These are phyloP conservation scores for Tilletia caries DNA, from an alignment of 1,284 basidiomycete species.

Conservation along the genomic window DNA sequence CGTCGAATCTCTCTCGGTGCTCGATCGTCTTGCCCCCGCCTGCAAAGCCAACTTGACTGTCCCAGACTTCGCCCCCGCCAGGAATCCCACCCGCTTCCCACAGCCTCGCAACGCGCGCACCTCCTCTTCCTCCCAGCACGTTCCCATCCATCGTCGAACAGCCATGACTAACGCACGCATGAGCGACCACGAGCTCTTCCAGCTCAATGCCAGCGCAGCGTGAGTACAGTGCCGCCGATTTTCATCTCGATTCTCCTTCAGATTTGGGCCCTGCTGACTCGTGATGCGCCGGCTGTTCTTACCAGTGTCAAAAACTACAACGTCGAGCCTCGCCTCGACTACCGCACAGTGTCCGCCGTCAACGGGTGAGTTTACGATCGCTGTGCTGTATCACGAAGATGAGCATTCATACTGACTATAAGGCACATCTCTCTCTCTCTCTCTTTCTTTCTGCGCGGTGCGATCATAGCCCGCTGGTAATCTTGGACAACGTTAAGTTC, in stretches of 20 bases:
- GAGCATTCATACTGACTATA: conserved; percentile 13
- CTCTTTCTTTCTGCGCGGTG: not conserved
- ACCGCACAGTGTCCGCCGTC: conserved; percentile 90
- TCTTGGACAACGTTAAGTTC: conserved; percentile 98
- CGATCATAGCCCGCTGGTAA: conserved; percentile 64
- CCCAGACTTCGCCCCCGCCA: too few relatives aligned
- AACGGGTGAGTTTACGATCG: conserved; percentile 69
- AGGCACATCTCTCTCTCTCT: conserved; percentile 28
- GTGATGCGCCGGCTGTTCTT: not conserved
- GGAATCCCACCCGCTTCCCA: too few relatives aligned
- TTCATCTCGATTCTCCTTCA: not conserved
- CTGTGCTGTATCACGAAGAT: conserved; percentile 17
- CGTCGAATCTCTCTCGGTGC: too few relatives aligned
- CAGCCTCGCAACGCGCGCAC: too few relatives aligned
- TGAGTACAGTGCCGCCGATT: conserved; percentile 8
- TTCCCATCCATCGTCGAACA: not conserved
- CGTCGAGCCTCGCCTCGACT: conserved; percentile 83
- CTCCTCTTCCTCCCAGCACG: too few relatives aligned
- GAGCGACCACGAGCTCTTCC: conserved; percentile 69
- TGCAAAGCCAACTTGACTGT: too few relatives aligned
- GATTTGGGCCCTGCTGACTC: not conserved
- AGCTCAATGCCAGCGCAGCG: conserved; percentile 80
- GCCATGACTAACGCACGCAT: conserved; percentile 54
- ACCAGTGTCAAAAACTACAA: conserved; percentile 57
- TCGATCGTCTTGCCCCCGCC: too few relatives aligned